These are phyloP conservation scores for Kodamaea laetipori DNA, from an alignment of 805 yeast species.

Conservation along the genomic window DNA sequence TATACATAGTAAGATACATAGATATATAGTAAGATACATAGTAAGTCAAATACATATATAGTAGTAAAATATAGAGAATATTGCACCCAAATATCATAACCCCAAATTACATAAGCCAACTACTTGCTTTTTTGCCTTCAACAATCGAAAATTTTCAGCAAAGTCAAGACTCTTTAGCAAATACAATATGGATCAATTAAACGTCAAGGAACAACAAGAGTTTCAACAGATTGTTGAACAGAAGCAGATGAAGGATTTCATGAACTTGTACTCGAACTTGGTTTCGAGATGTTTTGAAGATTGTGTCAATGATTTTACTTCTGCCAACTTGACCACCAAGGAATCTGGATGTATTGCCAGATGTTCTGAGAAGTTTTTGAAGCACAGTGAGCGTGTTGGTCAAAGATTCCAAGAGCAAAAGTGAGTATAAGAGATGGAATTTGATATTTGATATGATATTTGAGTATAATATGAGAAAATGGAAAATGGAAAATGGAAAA, in stretches of 20 bases:
- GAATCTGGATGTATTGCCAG: constrained; percentile 85
- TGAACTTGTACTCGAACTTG: constrained; percentile 91
- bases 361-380: constrained; percentile 96
- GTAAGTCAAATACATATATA: too few relatives aligned
- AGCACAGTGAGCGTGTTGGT: constrained; percentile 97
- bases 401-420: constrained; percentile 99
- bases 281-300: constrained; percentile 97
- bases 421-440: too few relatives aligned
- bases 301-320: constrained; percentile 98
- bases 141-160: constrained; percentile 12
- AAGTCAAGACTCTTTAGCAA: constrained; percentile 4
- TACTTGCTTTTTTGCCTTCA: constrained; percentile 10
- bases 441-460: too few relatives aligned
- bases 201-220: constrained; percentile 94
- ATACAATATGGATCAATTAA: constrained; percentile 80
- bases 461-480: too few relatives aligned
- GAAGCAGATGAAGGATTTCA: constrained; percentile 98
- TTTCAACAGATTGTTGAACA: constrained; percentile 94
- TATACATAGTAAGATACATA: too few relatives aligned
- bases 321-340: constrained; percentile 79
- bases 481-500: too few relatives aligned
- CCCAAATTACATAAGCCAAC: constrained; percentile 10
- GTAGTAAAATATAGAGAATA: too few relatives aligned
- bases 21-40: too few relatives aligned
- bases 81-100: too few relatives aligned